phyloP scores from a whole-genome alignment of 352 stramenopile genomes.

The Globisporangium polare region DNA sequence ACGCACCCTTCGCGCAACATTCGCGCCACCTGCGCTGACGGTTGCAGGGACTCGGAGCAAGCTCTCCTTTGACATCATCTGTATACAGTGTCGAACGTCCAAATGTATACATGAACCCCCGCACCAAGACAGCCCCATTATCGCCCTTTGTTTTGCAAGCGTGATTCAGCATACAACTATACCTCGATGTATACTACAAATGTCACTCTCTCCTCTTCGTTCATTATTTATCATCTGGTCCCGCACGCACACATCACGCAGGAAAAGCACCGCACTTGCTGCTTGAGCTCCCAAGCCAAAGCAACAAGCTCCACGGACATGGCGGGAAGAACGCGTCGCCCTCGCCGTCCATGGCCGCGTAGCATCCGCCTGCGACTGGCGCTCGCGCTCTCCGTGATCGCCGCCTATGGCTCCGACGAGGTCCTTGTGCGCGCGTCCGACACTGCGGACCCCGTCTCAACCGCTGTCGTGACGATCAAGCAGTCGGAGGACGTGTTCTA shows the following conservation, averaged over 20 bases:
- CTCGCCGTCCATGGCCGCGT: background rate
- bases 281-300: background rate
- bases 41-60: too few relatives aligned
- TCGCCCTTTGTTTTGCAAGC: too few relatives aligned
- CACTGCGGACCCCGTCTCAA: constrained; percentile 33
- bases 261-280: background rate
- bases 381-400: background rate
- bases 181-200: too few relatives aligned
- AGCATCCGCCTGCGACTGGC: background rate
- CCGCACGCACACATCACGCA: background rate
- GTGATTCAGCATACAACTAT: too few relatives aligned
- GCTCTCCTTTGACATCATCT: too few relatives aligned
- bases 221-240: background rate
- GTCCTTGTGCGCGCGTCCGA: constrained; percentile 18
- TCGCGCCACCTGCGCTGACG: background rate
- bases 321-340: background rate
- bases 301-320: background rate
- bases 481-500: constrained; percentile 52
- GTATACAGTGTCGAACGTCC: too few relatives aligned
- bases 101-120: too few relatives aligned
- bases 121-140: too few relatives aligned
- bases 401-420: background rate
- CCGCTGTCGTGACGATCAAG: constrained; percentile 57
- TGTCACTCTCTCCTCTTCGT: background rate
- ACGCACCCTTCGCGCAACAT: background rate